A percentile compares a stretch with the other conserved stretches of the same genome.
Conservation (phyloP, 1,139 yeast genomes). For the Kodamaea arcana region DNA sequence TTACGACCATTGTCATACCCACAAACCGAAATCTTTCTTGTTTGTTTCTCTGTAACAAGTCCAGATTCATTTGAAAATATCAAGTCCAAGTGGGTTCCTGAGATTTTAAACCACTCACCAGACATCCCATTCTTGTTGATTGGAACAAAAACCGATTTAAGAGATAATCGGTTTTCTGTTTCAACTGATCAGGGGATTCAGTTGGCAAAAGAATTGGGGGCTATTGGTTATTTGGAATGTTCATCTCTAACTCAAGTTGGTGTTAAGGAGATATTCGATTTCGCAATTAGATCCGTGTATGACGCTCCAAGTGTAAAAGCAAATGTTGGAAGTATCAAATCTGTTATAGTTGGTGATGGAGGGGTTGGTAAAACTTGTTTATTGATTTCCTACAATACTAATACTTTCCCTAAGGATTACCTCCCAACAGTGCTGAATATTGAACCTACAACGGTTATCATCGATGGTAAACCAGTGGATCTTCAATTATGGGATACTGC, state of each 20-base stretch:
- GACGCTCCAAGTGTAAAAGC: slow-evolving; percentile 42
- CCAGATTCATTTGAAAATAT: slow-evolving; percentile 82
- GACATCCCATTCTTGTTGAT: slow-evolving; percentile 73
- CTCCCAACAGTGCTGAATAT: slow-evolving; percentile 67
- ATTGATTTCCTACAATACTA: slow-evolving; percentile 83
- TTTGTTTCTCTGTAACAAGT: slow-evolving; percentile 82
- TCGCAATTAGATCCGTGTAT: slow-evolving; percentile 69
- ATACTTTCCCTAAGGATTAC: slow-evolving; percentile 83
- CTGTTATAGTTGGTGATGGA: slow-evolving; percentile 96
- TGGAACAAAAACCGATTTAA: slow-evolving; percentile 82
- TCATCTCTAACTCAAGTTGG: slow-evolving; percentile 93
- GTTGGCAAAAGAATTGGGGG: slow-evolving; percentile 68
- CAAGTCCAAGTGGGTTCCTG: slow-evolving; percentile 77
- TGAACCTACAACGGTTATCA: slow-evolving; percentile 72
- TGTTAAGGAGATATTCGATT: slow-evolving; percentile 76
- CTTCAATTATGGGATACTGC: slow-evolving; percentile 96
- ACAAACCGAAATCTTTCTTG: slow-evolving; percentile 83
- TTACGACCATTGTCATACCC: slow-evolving; percentile 89
- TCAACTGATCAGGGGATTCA: slow-evolving; percentile 58
- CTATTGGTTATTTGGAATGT: slow-evolving; percentile 78
- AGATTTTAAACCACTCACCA: slow-evolving; percentile 81
- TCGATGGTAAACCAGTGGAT: slow-evolving; percentile 75
- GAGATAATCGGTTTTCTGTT: slow-evolving; percentile 79
- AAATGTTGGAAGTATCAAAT: slow-evolving; percentile 78
- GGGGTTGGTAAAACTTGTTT: slow-evolving; percentile 95